Percentiles rank a stretch among this genome's conserved stretches.
Conservation (phyloP, 176 grass and related monocot genomes). For the Carex scoparia region DNA sequence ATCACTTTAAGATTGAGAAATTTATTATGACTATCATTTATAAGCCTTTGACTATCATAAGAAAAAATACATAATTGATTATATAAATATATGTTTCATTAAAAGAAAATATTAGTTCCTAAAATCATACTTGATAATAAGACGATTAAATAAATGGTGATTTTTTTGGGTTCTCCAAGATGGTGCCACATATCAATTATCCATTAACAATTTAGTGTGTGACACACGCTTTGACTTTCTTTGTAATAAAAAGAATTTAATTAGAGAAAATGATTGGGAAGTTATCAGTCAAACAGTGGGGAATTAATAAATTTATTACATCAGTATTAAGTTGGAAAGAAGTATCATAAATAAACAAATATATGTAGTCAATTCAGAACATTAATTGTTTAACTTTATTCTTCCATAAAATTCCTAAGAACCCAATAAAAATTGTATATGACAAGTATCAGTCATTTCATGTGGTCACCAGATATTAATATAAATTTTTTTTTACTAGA, state of each 20-base stretch:
- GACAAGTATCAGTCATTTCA: background rate
- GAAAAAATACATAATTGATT: too few relatives aligned
- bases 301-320: background rate
- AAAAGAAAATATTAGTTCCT: too few relatives aligned
- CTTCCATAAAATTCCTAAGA: background rate
- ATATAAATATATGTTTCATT: background rate
- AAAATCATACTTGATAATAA: too few relatives aligned
- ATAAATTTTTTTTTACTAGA: background rate
- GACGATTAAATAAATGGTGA: background rate
- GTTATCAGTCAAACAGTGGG: background rate
- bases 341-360: background rate
- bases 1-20: too few relatives aligned
- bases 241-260: background rate
- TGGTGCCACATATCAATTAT: background rate
- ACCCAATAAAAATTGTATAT: background rate
- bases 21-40: too few relatives aligned
- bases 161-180: background rate
- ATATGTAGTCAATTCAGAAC: background rate
- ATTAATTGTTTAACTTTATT: background rate
- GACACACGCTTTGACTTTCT: background rate
- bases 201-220: background rate
- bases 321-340: background rate
- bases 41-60: too few relatives aligned
- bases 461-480: background rate
- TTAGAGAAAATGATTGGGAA: background rate